Percentiles rank a stretch among this genome's conserved stretches.
Evolutionary conservation across 768 basidiomycete species (phyloP).

Genomic region (Termitomyces sp.): DNA sequence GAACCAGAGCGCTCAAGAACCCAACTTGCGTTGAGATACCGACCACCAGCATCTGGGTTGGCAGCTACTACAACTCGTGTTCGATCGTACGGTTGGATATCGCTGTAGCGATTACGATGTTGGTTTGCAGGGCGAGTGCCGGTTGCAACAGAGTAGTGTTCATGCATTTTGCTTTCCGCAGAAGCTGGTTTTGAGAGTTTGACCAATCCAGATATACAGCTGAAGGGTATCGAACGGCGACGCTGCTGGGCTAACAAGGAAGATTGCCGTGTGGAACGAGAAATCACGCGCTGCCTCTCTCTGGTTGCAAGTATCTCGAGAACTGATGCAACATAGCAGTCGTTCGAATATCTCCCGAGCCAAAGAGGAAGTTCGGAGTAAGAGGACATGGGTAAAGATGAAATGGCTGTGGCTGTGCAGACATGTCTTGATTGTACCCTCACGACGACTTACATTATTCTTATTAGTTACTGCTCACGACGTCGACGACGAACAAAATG

Average conservation of each 20-base stretch:
- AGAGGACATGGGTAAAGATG: background rate
- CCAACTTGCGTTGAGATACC: slow-evolving; percentile 85
- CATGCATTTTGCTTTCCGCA: background rate
- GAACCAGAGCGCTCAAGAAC: slow-evolving; percentile 67
- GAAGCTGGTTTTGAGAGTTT: background rate
- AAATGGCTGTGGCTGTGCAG: slow-evolving; percentile 1
- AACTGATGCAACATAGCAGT: slow-evolving; percentile 6
- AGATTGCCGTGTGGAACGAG: slow-evolving; percentile 2
- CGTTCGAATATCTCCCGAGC: slow-evolving; percentile 8
- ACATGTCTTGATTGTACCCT: background rate
- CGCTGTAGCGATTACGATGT: slow-evolving; percentile 59
- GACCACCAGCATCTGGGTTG: slow-evolving; percentile 20
- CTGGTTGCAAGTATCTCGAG: slow-evolving; percentile 7
- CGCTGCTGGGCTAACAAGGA: background rate
- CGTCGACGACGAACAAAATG: slow-evolving; percentile 9
- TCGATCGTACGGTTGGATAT: slow-evolving; percentile 78
- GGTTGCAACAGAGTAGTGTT: slow-evolving; percentile 53
- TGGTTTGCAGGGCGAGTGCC: slow-evolving; percentile 40
- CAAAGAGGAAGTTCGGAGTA: slow-evolving; percentile 3
- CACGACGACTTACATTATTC: too few species aligned
- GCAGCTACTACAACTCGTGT: slow-evolving; percentile 57
- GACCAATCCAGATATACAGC: background rate
- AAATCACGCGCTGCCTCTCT: slow-evolving; percentile 11
- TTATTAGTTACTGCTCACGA: background rate
- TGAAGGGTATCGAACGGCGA: background rate